Evolutionary conservation across 352 stramenopile species (phyloP).

Genomic region (Pythium coloratum): DNA sequence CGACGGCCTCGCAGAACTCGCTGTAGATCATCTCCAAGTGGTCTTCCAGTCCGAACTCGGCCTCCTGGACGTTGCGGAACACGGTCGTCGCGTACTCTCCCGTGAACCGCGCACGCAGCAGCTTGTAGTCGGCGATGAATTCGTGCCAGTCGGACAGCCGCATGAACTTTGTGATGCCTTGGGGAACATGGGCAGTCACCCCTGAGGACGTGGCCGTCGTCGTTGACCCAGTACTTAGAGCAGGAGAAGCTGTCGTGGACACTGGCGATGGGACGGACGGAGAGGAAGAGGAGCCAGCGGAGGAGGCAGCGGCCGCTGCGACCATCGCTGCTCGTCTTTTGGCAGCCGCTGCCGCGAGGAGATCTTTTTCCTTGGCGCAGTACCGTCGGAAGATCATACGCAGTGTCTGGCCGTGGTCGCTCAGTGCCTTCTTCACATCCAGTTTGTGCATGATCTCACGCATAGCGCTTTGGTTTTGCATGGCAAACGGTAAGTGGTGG

Average conservation of each 20-base stretch:
- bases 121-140: constrained; percentile 72
- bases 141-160: constrained; percentile 64
- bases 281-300: no score
- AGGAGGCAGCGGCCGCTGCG: not conserved
- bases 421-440: constrained; percentile 58
- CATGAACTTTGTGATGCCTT: constrained; percentile 66
- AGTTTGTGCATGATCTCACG: constrained; percentile 51
- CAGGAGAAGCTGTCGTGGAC: not conserved
- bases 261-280: not conserved
- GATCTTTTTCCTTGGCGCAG: constrained; percentile 61
- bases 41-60: constrained; percentile 36
- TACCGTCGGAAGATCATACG: constrained; percentile 75
- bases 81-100: constrained; percentile 51
- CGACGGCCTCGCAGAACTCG: constrained; percentile 71
- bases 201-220: not conserved
- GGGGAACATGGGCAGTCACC: not conserved
- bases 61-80: constrained; percentile 69
- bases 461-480: constrained; percentile 57
- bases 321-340: constrained; percentile 28
- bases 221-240: not conserved
- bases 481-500: constrained; percentile 49
- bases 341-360: constrained; percentile 18
- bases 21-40: constrained; percentile 71
- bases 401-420: constrained; percentile 54
- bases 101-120: constrained; percentile 60